Base-by-base conservation (phyloP, 2,329 filamentous ascomycete species). In the Cytospora piceae region DNA sequence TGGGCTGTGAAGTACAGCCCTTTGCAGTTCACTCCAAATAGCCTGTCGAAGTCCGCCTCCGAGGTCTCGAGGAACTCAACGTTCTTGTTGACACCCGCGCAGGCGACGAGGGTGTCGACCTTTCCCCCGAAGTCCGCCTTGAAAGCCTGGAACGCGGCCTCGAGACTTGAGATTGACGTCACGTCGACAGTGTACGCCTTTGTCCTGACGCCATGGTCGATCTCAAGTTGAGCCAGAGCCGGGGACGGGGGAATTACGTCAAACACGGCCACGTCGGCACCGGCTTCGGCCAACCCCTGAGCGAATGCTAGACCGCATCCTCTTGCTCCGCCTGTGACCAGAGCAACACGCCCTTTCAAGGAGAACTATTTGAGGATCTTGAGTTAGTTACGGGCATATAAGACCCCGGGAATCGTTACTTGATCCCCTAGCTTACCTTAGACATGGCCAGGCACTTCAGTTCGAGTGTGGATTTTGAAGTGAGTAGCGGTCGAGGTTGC, bases 291-390 rank as follows among this genome's bases (percentile, higher is more conserved):
- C 0, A 82, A 74, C 1, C 77, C 80, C 52, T 78, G 71, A 2
- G 79, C 80, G 69, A 82, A 81, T 1, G 79, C 77, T 2, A 83
- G 74, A 1, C 81, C 82, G 58, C 78, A 80, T 24, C 81, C 81
- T 34, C 81, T 72, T 9, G 77, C 78, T 20, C 79, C 81, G 8
- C 81, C 81, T 1, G 81, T 83, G 31, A 83, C 74, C 34, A 82
- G 67, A 27, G 77, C 80, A 4, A 77, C 81, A 32, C 81, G 79
- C 22, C 81, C 81, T 67, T 80, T 76, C 5, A 85, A 72, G 0
- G 80, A 82, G 67, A 85, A 83, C 80, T 82, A 51, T 2, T 4
- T 9, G 7, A 22, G 12, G 20, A 8, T 7, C 3, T 12, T 24
- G 5, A 20, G 29, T 22, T 34, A 57, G 46, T 5, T 15, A 31